Evolutionary conservation across 208 protist genomes (phyloP), one percentile per base, ranked within the genome.

Genomic region (Trypanosoma platydactyli): DNA sequence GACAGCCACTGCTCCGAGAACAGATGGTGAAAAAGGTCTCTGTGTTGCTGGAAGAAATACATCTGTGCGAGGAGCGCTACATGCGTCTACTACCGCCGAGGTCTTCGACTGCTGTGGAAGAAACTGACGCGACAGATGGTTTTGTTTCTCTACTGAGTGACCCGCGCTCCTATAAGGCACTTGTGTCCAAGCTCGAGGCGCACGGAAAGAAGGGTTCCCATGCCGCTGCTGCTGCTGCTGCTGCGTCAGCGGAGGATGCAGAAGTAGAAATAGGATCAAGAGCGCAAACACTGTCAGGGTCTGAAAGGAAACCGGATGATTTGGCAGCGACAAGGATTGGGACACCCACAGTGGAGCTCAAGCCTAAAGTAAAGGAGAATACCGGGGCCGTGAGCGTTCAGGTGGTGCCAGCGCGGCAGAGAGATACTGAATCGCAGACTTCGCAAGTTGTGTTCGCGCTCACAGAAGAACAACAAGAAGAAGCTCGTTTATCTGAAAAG

Each of bases 21-120:
- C 79, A 79, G 33, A 88, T 93, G 80, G 56, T 79, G 1, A 53
- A 77, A 27, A 42, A 22, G 0, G 86, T 91, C 16, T 71, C 81
- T 29, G 68, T 92, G 12, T 59, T 96, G 22, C 60, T 96, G 42
- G 91, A 96, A 65, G 91, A 96, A 69, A 94, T 94, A 77, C 88
- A 94, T 69, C 74, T 89, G 49, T 93, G 84, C 65, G 84, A 89
- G 52, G 46, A 76, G 20, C 71, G 77, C 24, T 96, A 95, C 59
- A 64, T 85, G 7, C 83, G 83, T 20, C 77, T 95, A 1, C 74
- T 92, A 18, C 81, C 74, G 1, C 49, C 48, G n/a, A 35, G 44
- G 2, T 27, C 52, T 20, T 4, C 42, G 52, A n/a, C 65, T 0
- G 24, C 33, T 20, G 70, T 74, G 53, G 86, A 91, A 51, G 80